Percentiles rank a stretch among this genome's conserved stretches.
Conservation (phyloP, 345 rosid genomes). For the Erysimum cheiranthoides region DNA sequence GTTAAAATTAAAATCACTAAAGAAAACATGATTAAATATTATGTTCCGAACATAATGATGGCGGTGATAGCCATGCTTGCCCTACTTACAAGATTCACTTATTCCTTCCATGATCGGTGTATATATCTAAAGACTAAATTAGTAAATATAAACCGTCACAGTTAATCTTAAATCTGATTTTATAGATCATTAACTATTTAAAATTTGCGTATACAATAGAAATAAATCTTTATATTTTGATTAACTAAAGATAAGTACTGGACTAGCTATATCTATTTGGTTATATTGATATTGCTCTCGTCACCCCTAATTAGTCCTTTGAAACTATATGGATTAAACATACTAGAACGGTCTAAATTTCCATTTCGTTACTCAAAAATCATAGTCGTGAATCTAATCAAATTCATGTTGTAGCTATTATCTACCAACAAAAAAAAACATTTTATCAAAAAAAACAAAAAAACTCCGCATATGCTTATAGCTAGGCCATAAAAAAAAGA, state of each 20-base stretch:
- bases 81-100: slow-evolving; percentile 43
- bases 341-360: not conserved
- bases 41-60: slow-evolving; percentile 41
- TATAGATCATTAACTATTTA: not conserved
- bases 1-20: not conserved
- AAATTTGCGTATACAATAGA: not conserved
- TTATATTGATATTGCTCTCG: not conserved
- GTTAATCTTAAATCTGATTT: not conserved
- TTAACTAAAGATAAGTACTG: no score
- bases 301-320: not conserved
- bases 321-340: not conserved
- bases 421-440: no score
- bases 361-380: not conserved
- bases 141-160: not conserved
- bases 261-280: not conserved
- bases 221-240: not conserved
- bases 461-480: no score
- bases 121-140: no score
- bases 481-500: no score
- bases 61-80: slow-evolving; percentile 42
- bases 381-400: not conserved
- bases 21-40: not conserved
- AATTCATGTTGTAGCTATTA: not conserved
- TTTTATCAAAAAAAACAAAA: no score
- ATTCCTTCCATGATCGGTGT: slow-evolving; percentile 29